Evolutionary conservation across 1,139 yeast genomes (phyloP), one percentile per base, ranked within the genome.

Genomic region (Hansenula anomala): DNA sequence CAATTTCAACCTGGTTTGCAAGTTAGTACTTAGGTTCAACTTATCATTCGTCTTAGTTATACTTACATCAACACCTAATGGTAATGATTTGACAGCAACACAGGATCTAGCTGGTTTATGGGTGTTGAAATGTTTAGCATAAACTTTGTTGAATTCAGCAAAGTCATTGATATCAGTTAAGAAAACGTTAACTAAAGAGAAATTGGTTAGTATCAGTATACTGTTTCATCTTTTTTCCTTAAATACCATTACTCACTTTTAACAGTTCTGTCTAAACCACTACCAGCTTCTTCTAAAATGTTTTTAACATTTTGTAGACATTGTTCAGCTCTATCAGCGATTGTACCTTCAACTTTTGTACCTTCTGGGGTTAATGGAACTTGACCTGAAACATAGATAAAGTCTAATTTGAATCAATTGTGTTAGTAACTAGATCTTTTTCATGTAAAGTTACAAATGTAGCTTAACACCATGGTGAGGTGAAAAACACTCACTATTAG

Each of bases 31-130:
- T 8, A 15, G 18, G 5, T 61, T 10, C 6, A 12, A 7, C 4
- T 13, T 20, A 20, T 20, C 9, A 20, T 20, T 20, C 6, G 9
- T 20, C 13, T 19, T n/a, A 5, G 11, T 13, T 30, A 14, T 15
- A 63, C 79, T 80, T 52, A 83, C 74, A 42, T 76, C 84, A 44
- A 80, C 87, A 42, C 88, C 87, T 61, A 89, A 76, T 46, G 97
- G 97, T 58, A 89, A 78, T 47, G 78, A 78, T 61, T 78, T 80
- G 48, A 88, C 97, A 33, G 96, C 96, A 51, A 89, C 95, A 71
- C 96, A 88, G 2, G 96, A 85, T 73, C 97, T 85, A 29, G 97
- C 96, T 40, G 97, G 97, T 66, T 84, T 85, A 71, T 86, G 95
- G 42, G 69, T 73, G 60, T 62, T 71, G 69, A 90, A 89, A 66